phyloP scores from a whole-genome alignment of 192 early-diverging fungal species.

The Mortierella antarctica region DNA sequence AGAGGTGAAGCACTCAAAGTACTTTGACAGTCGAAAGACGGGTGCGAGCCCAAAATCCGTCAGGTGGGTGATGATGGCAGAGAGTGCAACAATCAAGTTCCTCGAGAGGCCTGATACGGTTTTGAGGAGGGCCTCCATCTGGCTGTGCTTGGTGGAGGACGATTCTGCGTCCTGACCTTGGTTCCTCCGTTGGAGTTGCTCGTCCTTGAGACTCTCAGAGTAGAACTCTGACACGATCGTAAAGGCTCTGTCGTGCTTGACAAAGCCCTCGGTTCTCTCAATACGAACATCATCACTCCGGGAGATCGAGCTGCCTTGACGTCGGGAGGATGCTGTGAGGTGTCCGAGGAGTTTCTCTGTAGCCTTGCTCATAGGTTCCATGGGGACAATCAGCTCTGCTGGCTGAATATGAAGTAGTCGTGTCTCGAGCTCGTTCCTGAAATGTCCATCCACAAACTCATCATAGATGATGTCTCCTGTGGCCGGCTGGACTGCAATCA shows the following conservation, averaged over 20 bases:
- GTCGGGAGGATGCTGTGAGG: conserved; percentile 29
- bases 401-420: conserved; percentile 74
- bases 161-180: neutral
- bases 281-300: conserved; percentile 60
- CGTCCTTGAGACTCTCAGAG: conserved; percentile 28
- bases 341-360: conserved; percentile 67
- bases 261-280: conserved; percentile 62
- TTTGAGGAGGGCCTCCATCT: conserved; percentile 36
- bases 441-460: conserved; percentile 69
- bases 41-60: conserved; percentile 69
- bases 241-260: conserved; percentile 60
- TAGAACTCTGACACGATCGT: conserved; percentile 60
- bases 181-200: neutral
- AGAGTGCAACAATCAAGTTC: conserved; percentile 50
- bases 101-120: conserved; percentile 37
- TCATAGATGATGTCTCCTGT: conserved; percentile 82
- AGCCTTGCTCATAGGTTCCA: conserved; percentile 57
- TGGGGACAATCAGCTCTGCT: conserved; percentile 72
- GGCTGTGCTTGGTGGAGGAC: conserved; percentile 4
- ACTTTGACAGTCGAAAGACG: conserved; percentile 65
- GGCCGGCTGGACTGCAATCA: conserved; percentile 70
- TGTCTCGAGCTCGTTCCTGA: conserved; percentile 75
- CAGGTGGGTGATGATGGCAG: conserved; percentile 71
- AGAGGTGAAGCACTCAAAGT: conserved; percentile 68
- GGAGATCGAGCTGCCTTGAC: neutral